phyloP scores from a whole-genome alignment of 768 basidiomycete genomes.

The Megacollybia marginata region DNA sequence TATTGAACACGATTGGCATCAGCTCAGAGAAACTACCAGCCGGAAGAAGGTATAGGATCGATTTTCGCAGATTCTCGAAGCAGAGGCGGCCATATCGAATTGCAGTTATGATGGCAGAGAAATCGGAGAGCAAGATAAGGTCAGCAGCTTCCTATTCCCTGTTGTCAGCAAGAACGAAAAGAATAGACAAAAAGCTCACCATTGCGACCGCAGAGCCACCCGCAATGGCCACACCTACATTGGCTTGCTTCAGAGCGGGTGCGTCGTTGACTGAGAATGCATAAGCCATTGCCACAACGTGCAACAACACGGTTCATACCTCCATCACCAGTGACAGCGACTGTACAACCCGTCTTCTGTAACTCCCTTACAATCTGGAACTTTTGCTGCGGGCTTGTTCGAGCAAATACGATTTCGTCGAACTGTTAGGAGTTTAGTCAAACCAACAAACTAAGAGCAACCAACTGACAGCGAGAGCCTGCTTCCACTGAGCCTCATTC shows the following conservation, averaged over 20 bases:
- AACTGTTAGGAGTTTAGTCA: slow-evolving; percentile 19
- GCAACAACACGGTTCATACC: slow-evolving; percentile 4
- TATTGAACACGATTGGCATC: slow-evolving; percentile 50
- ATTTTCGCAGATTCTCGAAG: slow-evolving; percentile 58
- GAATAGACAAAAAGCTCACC: slow-evolving; percentile 5
- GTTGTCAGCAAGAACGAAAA: background rate
- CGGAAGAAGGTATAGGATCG: slow-evolving; percentile 41
- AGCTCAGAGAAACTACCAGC: slow-evolving; percentile 55
- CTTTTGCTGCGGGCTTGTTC: slow-evolving; percentile 61
- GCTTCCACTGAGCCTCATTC: slow-evolving; percentile 23
- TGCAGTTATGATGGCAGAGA: slow-evolving; percentile 56
- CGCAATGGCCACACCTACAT: slow-evolving; percentile 59
- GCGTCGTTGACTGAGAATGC: slow-evolving; percentile 40
- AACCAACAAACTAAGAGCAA: background rate
- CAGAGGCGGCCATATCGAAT: slow-evolving; percentile 61
- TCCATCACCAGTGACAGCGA: slow-evolving; percentile 64
- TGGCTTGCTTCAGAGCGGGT: slow-evolving; percentile 49
- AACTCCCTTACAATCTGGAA: slow-evolving; percentile 55
- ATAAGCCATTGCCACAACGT: background rate
- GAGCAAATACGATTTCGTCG: slow-evolving; percentile 51
- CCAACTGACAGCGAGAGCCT: slow-evolving; percentile 13
- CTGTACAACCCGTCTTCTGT: slow-evolving; percentile 42
- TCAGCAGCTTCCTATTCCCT: slow-evolving; percentile 44
- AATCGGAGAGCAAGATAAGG: slow-evolving; percentile 57
- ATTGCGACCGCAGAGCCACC: slow-evolving; percentile 43